Conservation (phyloP, 192 early-diverging fungal species). For the Gaertneriomyces semiglobifer region DNA sequence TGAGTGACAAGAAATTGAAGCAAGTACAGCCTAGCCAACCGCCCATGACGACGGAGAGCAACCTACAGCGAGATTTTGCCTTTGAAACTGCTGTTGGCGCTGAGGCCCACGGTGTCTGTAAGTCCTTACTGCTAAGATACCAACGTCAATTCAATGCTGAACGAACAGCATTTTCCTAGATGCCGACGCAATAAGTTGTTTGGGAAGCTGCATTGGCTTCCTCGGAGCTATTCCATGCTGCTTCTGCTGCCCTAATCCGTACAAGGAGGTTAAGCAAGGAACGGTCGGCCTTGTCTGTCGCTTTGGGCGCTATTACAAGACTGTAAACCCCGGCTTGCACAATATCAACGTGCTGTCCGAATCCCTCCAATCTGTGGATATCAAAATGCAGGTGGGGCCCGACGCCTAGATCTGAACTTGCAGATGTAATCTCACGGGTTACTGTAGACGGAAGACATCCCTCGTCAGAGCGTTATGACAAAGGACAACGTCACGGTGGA, state of each 20-base stretch:
- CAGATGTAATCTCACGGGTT: too few species aligned
- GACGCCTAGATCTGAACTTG: too few species aligned
- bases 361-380: conserved; percentile 43
- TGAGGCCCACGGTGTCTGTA: too few species aligned
- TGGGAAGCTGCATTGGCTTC: conserved; percentile 11
- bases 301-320: conserved; percentile 56
- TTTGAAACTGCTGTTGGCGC: neutral
- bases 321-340: conserved; percentile 49
- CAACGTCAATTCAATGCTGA: neutral
- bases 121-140: neutral
- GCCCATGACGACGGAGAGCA: too few species aligned
- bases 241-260: conserved; percentile 51
- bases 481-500: conserved; percentile 85
- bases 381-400: conserved; percentile 56
- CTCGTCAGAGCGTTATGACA: conserved; percentile 70
- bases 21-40: too few species aligned
- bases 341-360: conserved; percentile 45
- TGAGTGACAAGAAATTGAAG: too few species aligned
- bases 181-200: conserved; percentile 9
- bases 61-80: neutral
- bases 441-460: too few species aligned
- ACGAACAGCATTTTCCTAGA: neutral
- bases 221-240: conserved; percentile 24
- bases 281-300: conserved; percentile 63
- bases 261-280: conserved; percentile 66